These are phyloP conservation scores for Lindgomyces ingoldianus DNA, from an alignment of 495 filamentous ascomycete species.

Conservation along the genomic window DNA sequence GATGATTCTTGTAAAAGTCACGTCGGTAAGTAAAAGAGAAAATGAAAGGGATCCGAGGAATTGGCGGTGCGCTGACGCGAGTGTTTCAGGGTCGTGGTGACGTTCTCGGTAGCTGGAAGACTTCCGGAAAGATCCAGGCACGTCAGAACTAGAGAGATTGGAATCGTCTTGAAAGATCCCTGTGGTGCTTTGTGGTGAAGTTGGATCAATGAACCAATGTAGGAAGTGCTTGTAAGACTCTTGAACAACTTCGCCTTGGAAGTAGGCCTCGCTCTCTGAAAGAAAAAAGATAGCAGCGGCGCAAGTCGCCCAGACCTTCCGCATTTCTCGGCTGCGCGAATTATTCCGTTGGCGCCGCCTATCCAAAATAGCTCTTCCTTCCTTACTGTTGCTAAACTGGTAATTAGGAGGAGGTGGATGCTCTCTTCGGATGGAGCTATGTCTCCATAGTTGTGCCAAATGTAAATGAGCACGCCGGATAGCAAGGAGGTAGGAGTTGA, in stretches of 20 bases:
- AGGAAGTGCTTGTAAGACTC: constrained; percentile 68
- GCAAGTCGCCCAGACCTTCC: constrained; percentile 82
- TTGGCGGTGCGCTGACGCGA: constrained; percentile 72
- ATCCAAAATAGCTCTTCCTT: constrained; percentile 56
- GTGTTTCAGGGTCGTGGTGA: constrained; percentile 76
- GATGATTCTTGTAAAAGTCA: constrained; percentile 67
- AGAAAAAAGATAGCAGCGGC: constrained; percentile 84
- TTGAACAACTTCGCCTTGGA: constrained; percentile 85
- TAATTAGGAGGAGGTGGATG: constrained; percentile 69
- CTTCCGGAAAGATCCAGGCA: background rate
- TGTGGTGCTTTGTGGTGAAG: background rate
- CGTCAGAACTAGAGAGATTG: background rate
- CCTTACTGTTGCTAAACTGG: constrained; percentile 60
- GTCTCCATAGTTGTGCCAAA: constrained; percentile 81
- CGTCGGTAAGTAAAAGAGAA: constrained; percentile 69
- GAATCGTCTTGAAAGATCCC: background rate
- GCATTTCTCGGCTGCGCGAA: constrained; percentile 61
- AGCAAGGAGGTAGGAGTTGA: constrained; percentile 83
- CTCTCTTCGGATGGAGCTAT: constrained; percentile 70
- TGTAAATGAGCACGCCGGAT: constrained; percentile 80
- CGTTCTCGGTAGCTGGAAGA: constrained; percentile 8
- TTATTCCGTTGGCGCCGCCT: constrained; percentile 61
- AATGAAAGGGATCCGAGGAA: constrained; percentile 69
- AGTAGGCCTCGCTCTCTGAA: constrained; percentile 78
- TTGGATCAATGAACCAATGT: constrained; percentile 46